Base-by-base conservation (phyloP, 1,284 basidiomycete species). In the Ustilago crameri region DNA sequence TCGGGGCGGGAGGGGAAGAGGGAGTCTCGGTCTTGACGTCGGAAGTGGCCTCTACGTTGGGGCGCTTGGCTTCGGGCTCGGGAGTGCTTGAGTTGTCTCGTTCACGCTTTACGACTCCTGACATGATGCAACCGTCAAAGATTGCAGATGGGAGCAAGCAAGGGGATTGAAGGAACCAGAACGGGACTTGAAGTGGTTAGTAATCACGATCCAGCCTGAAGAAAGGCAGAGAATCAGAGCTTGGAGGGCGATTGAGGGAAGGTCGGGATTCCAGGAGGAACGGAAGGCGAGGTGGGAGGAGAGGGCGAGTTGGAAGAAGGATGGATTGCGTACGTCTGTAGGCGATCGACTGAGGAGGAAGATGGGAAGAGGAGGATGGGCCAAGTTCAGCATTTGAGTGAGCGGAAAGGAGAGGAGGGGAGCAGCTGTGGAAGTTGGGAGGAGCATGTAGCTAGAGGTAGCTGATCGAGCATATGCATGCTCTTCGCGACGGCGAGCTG, bases 81-180 rank as follows among this genome's bases (percentile, higher is more conserved):
- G 63, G 67, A 9, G 67, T 56, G 48, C 22, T 66, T 40, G 76
- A 78, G 27, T 56, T 45, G 51, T 70, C 75, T 58, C 76, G 69
- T 47, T 65, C 56, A 51, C 76, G 71, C 63, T 78, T 78, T 43
- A 65, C 60, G 46, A 65, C 70, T 50, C 74, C 76, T 76, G 74
- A 53, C 76, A 78, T 78, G 64, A 44, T 65, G 20, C 41, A 42
- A 42, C 41, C 41, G 41, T 42, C 12, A 23, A 22, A 23, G 22
- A 23, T 24, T 42, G 41, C 41, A 23, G 15, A 42, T 18, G 51
- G 18, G 58, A 52, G 37, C 27, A 34, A 58, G 45, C 32, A 40
- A 48, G 27, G 45, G 44, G 42, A 41, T 50, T 27, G 45, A 37
- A 44, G 12, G 20, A 55, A 54, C 48, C 40, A 57, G 50, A 53